Conservation (phyloP, 129 eudicot species). For the Deinandra increscens region DNA sequence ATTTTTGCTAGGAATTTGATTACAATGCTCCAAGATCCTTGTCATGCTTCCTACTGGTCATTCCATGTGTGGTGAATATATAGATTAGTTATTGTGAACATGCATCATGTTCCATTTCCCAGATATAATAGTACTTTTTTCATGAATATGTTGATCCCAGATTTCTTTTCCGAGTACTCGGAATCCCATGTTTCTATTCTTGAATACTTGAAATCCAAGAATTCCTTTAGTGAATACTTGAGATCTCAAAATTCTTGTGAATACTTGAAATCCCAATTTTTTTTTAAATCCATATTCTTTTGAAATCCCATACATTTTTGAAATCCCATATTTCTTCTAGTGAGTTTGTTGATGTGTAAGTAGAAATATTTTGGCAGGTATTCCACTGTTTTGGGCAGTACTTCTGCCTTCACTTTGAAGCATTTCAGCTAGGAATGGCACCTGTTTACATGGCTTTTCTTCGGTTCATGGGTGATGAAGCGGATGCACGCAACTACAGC, state of each 20-base stretch:
- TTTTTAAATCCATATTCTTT: too few relatives aligned
- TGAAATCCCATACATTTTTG: neutral
- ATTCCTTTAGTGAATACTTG: neutral
- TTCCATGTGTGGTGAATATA: too few relatives aligned
- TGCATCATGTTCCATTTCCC: too few relatives aligned
- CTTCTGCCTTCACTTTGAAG: conserved; percentile 95
- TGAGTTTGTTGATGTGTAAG: neutral
- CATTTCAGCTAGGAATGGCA: conserved; percentile 84
- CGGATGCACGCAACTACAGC: conserved; percentile 72
- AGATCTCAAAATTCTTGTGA: neutral
- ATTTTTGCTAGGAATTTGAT: too few relatives aligned
- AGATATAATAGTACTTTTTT: neutral
- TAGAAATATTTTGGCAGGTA: conserved; percentile 45
- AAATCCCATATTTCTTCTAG: too few relatives aligned
- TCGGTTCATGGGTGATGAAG: conserved; percentile 91
- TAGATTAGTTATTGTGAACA: too few relatives aligned
- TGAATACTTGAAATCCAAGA: neutral
- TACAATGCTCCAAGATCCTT: too few relatives aligned
- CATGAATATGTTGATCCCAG: too few relatives aligned
- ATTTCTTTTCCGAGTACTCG: too few relatives aligned
- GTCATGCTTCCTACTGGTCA: too few relatives aligned
- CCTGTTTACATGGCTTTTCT: conserved; percentile 94
- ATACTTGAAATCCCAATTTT: neutral
- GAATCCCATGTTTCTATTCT: neutral
- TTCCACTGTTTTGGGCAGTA: conserved; percentile 91